Evolutionary conservation across 768 basidiomycete genomes (phyloP).

Genomic region (Tephrocybe sp.): DNA sequence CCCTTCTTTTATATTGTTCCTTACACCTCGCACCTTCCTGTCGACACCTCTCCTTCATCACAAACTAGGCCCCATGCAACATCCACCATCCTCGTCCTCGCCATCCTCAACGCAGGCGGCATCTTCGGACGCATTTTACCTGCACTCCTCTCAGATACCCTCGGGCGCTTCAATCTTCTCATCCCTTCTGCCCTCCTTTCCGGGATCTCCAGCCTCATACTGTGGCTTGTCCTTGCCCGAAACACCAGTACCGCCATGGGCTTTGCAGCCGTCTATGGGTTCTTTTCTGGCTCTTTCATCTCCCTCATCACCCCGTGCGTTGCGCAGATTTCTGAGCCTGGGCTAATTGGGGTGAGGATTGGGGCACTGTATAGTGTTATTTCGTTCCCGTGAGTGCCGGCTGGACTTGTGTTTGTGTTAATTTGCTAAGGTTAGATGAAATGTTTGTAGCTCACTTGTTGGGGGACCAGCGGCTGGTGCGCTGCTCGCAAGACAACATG

Average conservation of each 20-base stretch:
- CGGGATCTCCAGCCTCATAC: constrained; percentile 53
- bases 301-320: constrained; percentile 67
- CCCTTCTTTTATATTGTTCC: constrained; percentile 71
- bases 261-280: constrained; percentile 58
- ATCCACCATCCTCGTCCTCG: constrained; percentile 52
- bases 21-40: constrained; percentile 45
- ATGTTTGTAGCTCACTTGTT: constrained; percentile 52
- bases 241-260: constrained; percentile 29
- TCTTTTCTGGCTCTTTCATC: constrained; percentile 67
- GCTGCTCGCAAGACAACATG: constrained; percentile 43
- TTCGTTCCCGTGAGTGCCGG: constrained; percentile 63
- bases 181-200: constrained; percentile 59
- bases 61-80: too few species aligned
- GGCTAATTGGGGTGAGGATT: constrained; percentile 59
- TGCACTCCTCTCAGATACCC: constrained; percentile 57
- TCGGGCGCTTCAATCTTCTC: constrained; percentile 69
- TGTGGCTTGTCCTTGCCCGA: constrained; percentile 51
- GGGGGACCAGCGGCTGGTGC: constrained; percentile 66
- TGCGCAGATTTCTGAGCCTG: constrained; percentile 58
- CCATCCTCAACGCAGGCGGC: constrained; percentile 68
- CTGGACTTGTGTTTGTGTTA: neutral
- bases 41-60: constrained; percentile 25
- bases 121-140: constrained; percentile 64
- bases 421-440: neutral
- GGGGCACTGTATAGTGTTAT: constrained; percentile 64